A percentile compares a stretch with the other conserved stretches of the same genome.
Evolutionary conservation across 805 yeast species (phyloP).

Genomic region (Candida argentea): DNA sequence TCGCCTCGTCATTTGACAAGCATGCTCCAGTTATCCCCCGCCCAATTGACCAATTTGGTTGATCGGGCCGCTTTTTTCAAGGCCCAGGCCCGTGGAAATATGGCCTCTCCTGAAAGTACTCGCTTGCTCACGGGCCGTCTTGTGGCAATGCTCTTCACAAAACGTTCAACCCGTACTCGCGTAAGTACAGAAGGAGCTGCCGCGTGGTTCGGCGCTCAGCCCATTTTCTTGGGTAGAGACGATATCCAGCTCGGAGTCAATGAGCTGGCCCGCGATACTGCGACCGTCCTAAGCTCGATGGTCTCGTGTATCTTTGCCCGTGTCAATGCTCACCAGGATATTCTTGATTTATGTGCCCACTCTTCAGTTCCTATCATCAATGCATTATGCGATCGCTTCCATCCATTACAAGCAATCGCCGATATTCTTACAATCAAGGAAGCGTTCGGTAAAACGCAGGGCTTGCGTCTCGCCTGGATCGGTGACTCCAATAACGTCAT

Average conservation of each 20-base stretch:
- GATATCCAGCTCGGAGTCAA: conserved; percentile 96
- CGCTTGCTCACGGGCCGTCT: conserved; percentile 74
- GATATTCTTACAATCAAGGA: conserved; percentile 84
- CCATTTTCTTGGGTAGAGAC: conserved; percentile 93
- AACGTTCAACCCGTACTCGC: conserved; percentile 93
- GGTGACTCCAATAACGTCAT: conserved; percentile 96
- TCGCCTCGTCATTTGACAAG: conserved; percentile 65
- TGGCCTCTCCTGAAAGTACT: conserved; percentile 27
- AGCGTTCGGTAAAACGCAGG: conserved; percentile 46
- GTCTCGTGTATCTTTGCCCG: conserved; percentile 96
- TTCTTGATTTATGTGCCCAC: conserved; percentile 63
- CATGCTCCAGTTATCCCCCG: conserved; percentile 64
- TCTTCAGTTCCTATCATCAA: conserved; percentile 89
- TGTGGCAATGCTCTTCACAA: conserved; percentile 74
- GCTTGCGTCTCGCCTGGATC: conserved; percentile 82
- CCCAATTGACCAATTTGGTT: conserved; percentile 65
- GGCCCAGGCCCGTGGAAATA: conserved; percentile 45
- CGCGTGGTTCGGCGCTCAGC: conserved; percentile 85
- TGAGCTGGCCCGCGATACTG: conserved; percentile 82
- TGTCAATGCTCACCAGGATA: conserved; percentile 77
- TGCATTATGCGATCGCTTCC: conserved; percentile 85
- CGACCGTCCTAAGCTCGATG: conserved; percentile 89
- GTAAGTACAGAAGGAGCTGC: conserved; percentile 93
- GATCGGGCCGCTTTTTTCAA: conserved; percentile 66
- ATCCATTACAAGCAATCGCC: conserved; percentile 92